Base-by-base conservation (phyloP, 140 eudicot genomes). In the Flaveria floridana region DNA sequence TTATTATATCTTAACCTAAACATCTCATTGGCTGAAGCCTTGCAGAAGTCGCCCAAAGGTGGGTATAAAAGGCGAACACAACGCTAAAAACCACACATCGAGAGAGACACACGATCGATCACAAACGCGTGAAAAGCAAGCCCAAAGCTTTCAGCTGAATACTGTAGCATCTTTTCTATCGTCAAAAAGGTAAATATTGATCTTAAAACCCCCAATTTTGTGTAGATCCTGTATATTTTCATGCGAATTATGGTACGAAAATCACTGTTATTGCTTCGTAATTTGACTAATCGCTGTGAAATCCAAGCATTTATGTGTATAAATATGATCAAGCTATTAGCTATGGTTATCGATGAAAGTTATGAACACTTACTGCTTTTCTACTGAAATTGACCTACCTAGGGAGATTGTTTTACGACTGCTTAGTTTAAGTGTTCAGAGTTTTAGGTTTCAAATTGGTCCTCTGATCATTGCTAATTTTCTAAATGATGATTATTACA, bases 111-210 rank as follows among this genome's bases (percentile, higher is more conserved):
- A 77, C 48, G 56, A 70, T 57, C 81, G 71, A 77, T 77, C 71
- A 59, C 81, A 46, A 70, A 61, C 55, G 82, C 72, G 77, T 78
- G 55, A 78, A 70, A 70, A 70, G 77, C 11, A 78, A 78, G 76
- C 39, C 18, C 18, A 77, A 61, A 76, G 44, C 52, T 68, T 41
- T 68, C 69, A 21, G n/a, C 25, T 23, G 46, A 16, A 34, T 26
- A 58, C 19, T 52, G 23, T 52, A 52, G 59, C 59, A n/a, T 69
- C 65, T 30, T 2, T 59, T 78, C 13, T 50, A 20, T 78, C 72
- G 28, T 56, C 37, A 77, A 18, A 34, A 28, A 44, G 81, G 72
- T 78, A 70, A 37, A 59, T 78, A 46, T 42, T 30, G 57, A 30
- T 78, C 53, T 47, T 47, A 18, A 70, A 47, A 7, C 81, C 71